A percentile compares a stretch with the other conserved stretches of the same genome.
These are phyloP conservation scores for Staphylotrichum longicolle DNA, from an alignment of 495 filamentous ascomycete species.

Conservation along the genomic window DNA sequence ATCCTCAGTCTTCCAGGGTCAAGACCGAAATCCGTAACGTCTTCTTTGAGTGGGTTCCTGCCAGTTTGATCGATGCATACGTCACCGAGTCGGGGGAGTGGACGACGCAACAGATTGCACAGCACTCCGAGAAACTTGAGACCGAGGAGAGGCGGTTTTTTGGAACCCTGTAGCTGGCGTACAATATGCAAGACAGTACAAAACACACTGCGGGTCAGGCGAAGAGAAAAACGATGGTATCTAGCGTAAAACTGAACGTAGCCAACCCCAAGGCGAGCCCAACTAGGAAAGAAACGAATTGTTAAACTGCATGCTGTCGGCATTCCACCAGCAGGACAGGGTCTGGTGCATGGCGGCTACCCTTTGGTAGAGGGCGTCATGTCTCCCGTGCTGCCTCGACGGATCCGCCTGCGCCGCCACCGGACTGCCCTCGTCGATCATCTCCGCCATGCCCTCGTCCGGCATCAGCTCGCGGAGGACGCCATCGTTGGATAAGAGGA, in stretches of 20 bases:
- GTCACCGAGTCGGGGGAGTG: slow-evolving; percentile 52
- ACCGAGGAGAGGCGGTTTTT: slow-evolving; percentile 36
- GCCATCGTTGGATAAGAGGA: slow-evolving; percentile 4
- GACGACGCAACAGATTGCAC: slow-evolving; percentile 32
- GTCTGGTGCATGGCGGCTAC: slow-evolving; percentile 6
- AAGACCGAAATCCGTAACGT: slow-evolving; percentile 52
- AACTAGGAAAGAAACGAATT: slow-evolving; percentile 20
- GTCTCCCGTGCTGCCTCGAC: background rate
- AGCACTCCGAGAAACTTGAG: slow-evolving; percentile 31
- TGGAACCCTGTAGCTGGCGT: slow-evolving; percentile 28
- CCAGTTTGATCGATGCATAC: slow-evolving; percentile 53
- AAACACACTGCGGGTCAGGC: too few species aligned
- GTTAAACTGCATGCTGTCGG: slow-evolving; percentile 16
- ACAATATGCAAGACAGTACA: too few species aligned
- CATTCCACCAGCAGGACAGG: slow-evolving; percentile 14
- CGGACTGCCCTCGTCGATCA: background rate
- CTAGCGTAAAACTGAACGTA: slow-evolving; percentile 3
- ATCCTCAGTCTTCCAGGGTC: background rate
- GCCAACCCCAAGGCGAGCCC: background rate
- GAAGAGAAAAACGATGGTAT: slow-evolving; percentile 13
- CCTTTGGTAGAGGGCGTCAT: slow-evolving; percentile 4
- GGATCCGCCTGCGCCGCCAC: background rate
- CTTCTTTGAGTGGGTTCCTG: slow-evolving; percentile 67
- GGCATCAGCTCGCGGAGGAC: slow-evolving; percentile 9
- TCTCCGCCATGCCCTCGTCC: background rate